Base-by-base conservation (phyloP, 148 eudicot species). In the Camellia lanceoleosa region DNA sequence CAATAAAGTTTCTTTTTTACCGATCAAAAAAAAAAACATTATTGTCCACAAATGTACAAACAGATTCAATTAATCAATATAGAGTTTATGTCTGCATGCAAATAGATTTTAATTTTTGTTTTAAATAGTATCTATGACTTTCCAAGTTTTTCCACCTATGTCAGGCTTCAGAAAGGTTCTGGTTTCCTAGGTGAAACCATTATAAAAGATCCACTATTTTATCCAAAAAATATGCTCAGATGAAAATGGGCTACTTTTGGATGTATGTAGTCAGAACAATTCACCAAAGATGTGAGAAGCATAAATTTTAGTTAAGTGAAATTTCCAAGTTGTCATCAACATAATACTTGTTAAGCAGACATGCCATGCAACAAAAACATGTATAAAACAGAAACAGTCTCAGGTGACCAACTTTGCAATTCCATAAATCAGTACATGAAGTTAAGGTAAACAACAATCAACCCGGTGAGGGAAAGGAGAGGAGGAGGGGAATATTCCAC, bases 51-150 rank as follows among this genome's bases (percentile, higher is more conserved):
- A 58, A 16, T 69, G 44, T 58, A 60, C 66, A 19, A 52, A 54
- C 47, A 56, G 51, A 62, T 11, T 52, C 60, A 72, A 72, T 20
- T 14, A 23, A 72, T 72, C 60, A 69, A 69, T 18, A 23, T 72
- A 9, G 7, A 7, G 42, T 52, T 51, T 23, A 72, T 23, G 43
- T 1, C 41, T 19, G 18, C 14, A 52, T 23, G 52, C n/a, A 51
- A 70, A 72, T 20, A 30, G 12, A 7, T 51, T 23, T 52, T 13
- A 19, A 51, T 72, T 52, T 72, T 10, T 23, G 61, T 30, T 12
- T 71, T 58, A 38, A 71, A 9, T 11, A 11, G 16, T 68, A 71
- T 23, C 38, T 71, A 19, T 10, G 41, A 38, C n/a, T 71, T 71
- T 20, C 74, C 15, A 71, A 49, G 10, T 11, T 68, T 49, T 71